A percentile compares a stretch with the other conserved stretches of the same genome.
Evolutionary conservation across 192 early-diverging fungal species (phyloP).

Genomic region (Backusella mclennaniae): DNA sequence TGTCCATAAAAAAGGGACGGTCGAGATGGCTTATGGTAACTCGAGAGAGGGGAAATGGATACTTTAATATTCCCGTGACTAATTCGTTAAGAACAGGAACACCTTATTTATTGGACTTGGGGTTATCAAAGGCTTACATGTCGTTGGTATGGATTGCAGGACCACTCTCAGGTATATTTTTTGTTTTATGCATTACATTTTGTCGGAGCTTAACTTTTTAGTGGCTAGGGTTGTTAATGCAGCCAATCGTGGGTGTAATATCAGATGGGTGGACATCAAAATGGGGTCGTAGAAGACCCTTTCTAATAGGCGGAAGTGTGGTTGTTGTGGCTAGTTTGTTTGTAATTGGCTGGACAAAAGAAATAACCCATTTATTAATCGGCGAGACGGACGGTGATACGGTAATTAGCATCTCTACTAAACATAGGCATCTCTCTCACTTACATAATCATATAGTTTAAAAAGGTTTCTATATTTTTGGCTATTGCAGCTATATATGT

Average conservation of each 20-base stretch:
- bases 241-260: slow-evolving; percentile 81
- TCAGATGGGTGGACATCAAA: slow-evolving; percentile 75
- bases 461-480: slow-evolving; percentile 50
- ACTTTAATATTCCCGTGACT: background rate
- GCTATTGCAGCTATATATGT: slow-evolving; percentile 84
- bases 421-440: background rate
- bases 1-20: slow-evolving; percentile 52
- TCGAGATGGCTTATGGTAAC: slow-evolving; percentile 70
- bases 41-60: background rate
- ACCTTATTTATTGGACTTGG: slow-evolving; percentile 82
- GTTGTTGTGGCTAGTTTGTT: slow-evolving; percentile 61
- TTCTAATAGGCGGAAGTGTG: slow-evolving; percentile 72
- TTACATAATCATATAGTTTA: slow-evolving; percentile 21
- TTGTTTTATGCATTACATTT: background rate
- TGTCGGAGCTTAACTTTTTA: slow-evolving; percentile 1
- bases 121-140: slow-evolving; percentile 75
- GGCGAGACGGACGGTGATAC: slow-evolving; percentile 17
- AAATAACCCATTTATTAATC: slow-evolving; percentile 53
- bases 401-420: slow-evolving; percentile 23
- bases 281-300: slow-evolving; percentile 83
- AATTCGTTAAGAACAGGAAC: slow-evolving; percentile 50
- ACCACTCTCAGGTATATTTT: slow-evolving; percentile 66
- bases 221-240: slow-evolving; percentile 62
- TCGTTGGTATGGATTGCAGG: slow-evolving; percentile 96
- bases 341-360: slow-evolving; percentile 77